Percentiles rank a stretch among this genome's conserved stretches.
Evolutionary conservation across 1,139 yeast species (phyloP).

Genomic region (Saccharomyces hybrid): DNA sequence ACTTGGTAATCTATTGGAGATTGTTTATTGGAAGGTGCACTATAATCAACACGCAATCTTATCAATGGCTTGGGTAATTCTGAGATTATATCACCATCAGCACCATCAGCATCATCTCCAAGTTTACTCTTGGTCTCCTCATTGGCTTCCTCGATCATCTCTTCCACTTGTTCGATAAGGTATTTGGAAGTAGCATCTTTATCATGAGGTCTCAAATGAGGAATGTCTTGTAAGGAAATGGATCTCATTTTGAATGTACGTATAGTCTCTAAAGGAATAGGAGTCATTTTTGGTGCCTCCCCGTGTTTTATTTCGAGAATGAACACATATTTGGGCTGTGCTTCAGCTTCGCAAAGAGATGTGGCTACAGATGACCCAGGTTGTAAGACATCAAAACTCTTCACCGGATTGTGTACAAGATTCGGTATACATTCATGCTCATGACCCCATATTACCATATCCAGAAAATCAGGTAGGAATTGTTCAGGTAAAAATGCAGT

Average conservation of each 20-base stretch:
- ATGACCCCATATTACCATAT: conserved; percentile 92
- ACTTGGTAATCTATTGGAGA: conserved; percentile 59
- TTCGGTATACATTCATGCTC: conserved; percentile 90
- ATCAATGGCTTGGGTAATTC: conserved; percentile 65
- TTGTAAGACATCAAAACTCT: conserved; percentile 73
- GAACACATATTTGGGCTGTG: conserved; percentile 65
- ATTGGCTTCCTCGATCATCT: conserved; percentile 54
- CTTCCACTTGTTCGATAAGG: conserved; percentile 57
- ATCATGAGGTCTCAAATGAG: conserved; percentile 57
- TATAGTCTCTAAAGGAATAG: conserved; percentile 61
- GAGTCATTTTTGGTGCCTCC: conserved; percentile 49
- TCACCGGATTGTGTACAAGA: conserved; percentile 56
- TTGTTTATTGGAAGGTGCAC: conserved; percentile 39
- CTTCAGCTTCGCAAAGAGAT: conserved; percentile 78
- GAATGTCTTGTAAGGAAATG: conserved; percentile 45
- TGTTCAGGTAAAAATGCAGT: conserved; percentile 80
- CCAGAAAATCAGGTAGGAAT: conserved; percentile 72
- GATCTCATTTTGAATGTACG: conserved; percentile 78
- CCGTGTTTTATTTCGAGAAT: conserved; percentile 55
- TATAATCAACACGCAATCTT: conserved; percentile 75
- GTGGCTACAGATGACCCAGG: conserved; percentile 96
- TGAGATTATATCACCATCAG: conserved; percentile 11
- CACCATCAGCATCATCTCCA: conserved; percentile 6
- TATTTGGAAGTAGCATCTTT: conserved; percentile 55
- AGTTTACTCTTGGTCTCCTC: conserved; percentile 38